These are phyloP conservation scores for Carallia brachiata DNA, from an alignment of 345 rosid genomes.

Conservation along the genomic window DNA sequence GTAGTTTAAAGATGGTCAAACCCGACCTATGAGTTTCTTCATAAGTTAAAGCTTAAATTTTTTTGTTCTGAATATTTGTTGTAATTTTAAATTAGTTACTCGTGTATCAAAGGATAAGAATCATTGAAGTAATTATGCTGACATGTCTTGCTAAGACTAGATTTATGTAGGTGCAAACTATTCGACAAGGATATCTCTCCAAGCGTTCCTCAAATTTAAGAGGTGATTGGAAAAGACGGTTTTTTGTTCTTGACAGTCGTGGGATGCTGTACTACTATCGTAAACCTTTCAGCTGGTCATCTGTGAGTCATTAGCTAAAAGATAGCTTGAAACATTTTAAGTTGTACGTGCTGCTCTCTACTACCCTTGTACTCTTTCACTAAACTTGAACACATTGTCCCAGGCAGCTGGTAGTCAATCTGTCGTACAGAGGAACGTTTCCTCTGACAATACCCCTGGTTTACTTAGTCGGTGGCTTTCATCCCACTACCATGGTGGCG, in stretches of 20 bases:
- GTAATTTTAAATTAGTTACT: neutral
- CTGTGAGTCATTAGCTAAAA: constrained; percentile 43
- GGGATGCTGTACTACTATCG: constrained; percentile 85
- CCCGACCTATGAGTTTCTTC: neutral
- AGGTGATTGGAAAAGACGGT: constrained; percentile 82
- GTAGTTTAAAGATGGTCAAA: constrained; percentile 23
- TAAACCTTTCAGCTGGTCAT: constrained; percentile 57
- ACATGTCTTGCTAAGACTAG: constrained; percentile 1
- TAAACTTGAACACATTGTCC: constrained; percentile 25
- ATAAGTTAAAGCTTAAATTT: neutral
- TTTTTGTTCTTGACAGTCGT: constrained; percentile 77
- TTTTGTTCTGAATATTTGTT: too few relatives aligned
- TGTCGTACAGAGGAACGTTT: constrained; percentile 40
- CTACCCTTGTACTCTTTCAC: neutral
- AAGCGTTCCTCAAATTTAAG: constrained; percentile 85
- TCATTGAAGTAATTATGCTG: neutral
- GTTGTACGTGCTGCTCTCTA: neutral
- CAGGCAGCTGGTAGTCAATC: constrained; percentile 63
- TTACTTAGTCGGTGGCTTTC: constrained; percentile 80
- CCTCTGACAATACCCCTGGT: constrained; percentile 55
- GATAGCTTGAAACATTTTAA: constrained; percentile 11
- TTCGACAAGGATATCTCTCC: constrained; percentile 75
- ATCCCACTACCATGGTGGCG: constrained; percentile 71
- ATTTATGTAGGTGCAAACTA: constrained; percentile 62
- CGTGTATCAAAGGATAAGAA: too few relatives aligned